Evolutionary conservation across 2,329 filamentous ascomycete genomes (phyloP).

Genomic region (Sporothrix pallida): DNA sequence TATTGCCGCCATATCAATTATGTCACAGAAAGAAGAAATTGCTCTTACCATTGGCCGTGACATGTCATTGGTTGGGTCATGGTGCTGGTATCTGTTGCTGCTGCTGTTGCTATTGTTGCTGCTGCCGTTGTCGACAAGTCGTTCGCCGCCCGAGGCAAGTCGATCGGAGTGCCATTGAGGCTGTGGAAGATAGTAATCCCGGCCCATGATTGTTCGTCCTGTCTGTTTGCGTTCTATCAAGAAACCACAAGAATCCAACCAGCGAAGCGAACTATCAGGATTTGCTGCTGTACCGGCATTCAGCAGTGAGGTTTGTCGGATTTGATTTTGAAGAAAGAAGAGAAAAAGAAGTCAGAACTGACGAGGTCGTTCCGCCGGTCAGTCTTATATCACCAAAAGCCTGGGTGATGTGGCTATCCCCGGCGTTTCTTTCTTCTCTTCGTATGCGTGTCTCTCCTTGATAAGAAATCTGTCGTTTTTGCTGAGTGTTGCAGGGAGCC

Average conservation of each 20-base stretch:
- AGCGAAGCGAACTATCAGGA: slow-evolving; percentile 22
- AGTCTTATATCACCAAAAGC: slow-evolving; percentile 10
- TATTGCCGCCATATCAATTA: background rate
- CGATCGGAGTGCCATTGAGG: slow-evolving; percentile 39
- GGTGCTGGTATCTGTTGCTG: slow-evolving; percentile 35
- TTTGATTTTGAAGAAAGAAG: slow-evolving; percentile 18
- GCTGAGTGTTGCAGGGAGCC: background rate
- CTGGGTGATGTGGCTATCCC: slow-evolving; percentile 21
- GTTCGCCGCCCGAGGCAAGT: slow-evolving; percentile 33
- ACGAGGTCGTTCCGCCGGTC: background rate
- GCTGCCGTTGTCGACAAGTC: slow-evolving; percentile 28
- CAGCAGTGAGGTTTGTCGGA: slow-evolving; percentile 22
- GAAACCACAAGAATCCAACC: slow-evolving; percentile 22
- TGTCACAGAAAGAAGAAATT: background rate
- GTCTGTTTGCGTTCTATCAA: background rate
- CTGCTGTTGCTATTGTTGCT: slow-evolving; percentile 16
- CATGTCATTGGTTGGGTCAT: slow-evolving; percentile 35
- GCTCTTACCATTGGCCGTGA: slow-evolving; percentile 40
- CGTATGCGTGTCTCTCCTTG: background rate
- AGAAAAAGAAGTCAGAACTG: slow-evolving; percentile 8
- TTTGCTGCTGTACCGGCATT: background rate
- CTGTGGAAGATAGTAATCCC: slow-evolving; percentile 37
- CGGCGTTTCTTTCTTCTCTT: slow-evolving; percentile 2
- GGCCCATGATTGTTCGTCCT: slow-evolving; percentile 35
- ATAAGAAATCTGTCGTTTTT: background rate